Percentiles rank a stretch among this genome's conserved stretches.
phyloP scores from a whole-genome alignment of 2,329 filamentous ascomycete genomes.

The Bretziella fagacearum region DNA sequence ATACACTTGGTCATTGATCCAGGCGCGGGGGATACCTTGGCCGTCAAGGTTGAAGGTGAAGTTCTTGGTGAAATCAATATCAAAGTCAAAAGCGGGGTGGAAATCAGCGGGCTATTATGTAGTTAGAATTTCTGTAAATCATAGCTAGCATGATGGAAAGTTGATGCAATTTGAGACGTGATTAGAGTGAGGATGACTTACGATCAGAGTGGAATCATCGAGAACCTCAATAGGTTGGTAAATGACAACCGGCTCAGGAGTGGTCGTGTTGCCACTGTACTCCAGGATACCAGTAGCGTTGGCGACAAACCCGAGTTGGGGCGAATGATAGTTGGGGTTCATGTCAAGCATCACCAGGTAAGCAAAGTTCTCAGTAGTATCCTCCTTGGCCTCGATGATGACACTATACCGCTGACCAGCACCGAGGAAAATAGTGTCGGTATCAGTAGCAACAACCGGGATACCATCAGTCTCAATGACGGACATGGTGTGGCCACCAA shows the following conservation, averaged over 20 bases:
- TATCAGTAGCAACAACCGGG: conserved; percentile 23
- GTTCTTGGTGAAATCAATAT: conserved; percentile 18
- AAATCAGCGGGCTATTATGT: conserved; percentile 41
- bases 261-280: conserved; percentile 20
- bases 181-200: conserved; percentile 17
- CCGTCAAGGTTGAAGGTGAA: conserved; percentile 42
- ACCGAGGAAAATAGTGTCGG: conserved; percentile 26
- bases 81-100: conserved; percentile 22
- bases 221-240: conserved; percentile 44
- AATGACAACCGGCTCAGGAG: conserved; percentile 20
- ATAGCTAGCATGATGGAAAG: no score
- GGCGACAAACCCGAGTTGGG: conserved; percentile 20
- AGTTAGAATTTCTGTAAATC: neutral
- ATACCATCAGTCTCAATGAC: conserved; percentile 30
- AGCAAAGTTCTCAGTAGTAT: conserved; percentile 26
- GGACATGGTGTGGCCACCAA: conserved; percentile 28
- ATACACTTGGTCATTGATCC: conserved; percentile 30
- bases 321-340: conserved; percentile 23
- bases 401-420: conserved; percentile 32
- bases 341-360: conserved; percentile 28
- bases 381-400: conserved; percentile 26
- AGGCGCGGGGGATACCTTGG: conserved; percentile 40
- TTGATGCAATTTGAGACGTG: no score
- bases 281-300: conserved; percentile 31
- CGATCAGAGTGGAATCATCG: conserved; percentile 52